Base-by-base conservation (phyloP, 352 stramenopile species). In the Phytophthora citrophthora region DNA sequence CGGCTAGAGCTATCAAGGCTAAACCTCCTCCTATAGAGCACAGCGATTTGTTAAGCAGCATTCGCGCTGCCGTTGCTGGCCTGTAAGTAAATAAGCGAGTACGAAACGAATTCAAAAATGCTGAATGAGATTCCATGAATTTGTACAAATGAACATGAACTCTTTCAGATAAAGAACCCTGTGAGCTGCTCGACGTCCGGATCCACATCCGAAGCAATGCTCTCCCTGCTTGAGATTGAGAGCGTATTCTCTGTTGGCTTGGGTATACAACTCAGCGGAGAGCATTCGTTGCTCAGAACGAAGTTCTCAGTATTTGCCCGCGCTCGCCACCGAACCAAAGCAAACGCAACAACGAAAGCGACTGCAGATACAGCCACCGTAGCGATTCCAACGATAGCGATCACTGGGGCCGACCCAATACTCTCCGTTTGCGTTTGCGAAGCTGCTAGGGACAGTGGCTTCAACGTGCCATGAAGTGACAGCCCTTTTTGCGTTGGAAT, bases 31-130 rank as follows among this genome's bases (percentile, higher is more conserved):
- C 43, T 4, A 18, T 74, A 4, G 50, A 65, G 3, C 74, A 83
- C 26, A 54, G 45, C 3, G 72, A 86, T 32, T 36, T 81, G 18
- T 36, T 86, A 13, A 65, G 57, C 16, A 76, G 70, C 10, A 86
- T 86, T 27, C 76, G 76, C 10, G 76, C 76, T 29, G 71, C 76
- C 2, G 76, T 86, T 13, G 74, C 76, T 38, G 59, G 66, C 32
- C 71, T 86, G 2, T 73, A 69, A 54, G 10, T 13, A n/a, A 48
- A 34, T 34, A 34, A 34, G 10, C 27, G 27, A 32, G 10, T 11
- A 32, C 27, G 26, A 29, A 32, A 32, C 20, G 20, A 32, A 7
- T 32, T 32, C 10, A 32, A 11, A 32, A 32, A 32, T 20, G 20
- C 20, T 20, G 20, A 20, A 9, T 32, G 27, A 8, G 27, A 32